These are phyloP conservation scores for Bryoglossum gracile DNA, from an alignment of 495 filamentous ascomycete genomes.

Conservation along the genomic window DNA sequence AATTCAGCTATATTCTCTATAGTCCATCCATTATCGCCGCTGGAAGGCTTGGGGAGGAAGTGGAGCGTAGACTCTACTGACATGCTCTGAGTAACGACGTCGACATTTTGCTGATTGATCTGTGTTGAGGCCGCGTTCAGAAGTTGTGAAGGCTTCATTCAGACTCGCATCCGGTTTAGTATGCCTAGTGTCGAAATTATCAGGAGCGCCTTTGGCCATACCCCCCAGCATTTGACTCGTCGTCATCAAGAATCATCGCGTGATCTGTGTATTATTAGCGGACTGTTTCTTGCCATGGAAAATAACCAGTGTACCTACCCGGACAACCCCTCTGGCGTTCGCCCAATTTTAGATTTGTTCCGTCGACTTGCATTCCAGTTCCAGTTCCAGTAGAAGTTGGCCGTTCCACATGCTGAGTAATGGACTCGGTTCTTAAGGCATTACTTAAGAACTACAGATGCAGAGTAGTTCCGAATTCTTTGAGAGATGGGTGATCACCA, in stretches of 20 bases:
- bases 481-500: conserved; percentile 14
- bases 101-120: conserved; percentile 14
- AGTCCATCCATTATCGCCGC: conserved; percentile 17
- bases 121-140: neutral
- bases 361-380: conserved; percentile 10
- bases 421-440: conserved; percentile 6
- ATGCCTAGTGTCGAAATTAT: conserved; percentile 4
- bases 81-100: conserved; percentile 7
- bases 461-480: conserved; percentile 9
- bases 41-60: conserved; percentile 7
- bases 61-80: conserved; percentile 11
- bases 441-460: conserved; percentile 15
- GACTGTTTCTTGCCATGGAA: conserved; percentile 7
- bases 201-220: neutral
- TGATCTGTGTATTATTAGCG: conserved; percentile 16
- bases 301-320: conserved; percentile 10
- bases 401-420: conserved; percentile 13
- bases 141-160: neutral
- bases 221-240: neutral
- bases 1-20: conserved; percentile 12
- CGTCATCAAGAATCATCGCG: conserved; percentile 15
- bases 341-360: conserved; percentile 4
- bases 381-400: conserved; percentile 12
- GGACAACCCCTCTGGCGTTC: conserved; percentile 8
- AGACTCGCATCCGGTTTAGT: conserved; percentile 3